A percentile compares a stretch with the other conserved stretches of the same genome.
These are phyloP conservation scores for Termitomyces sp. DNA, from an alignment of 768 basidiomycete species.

Conservation along the genomic window DNA sequence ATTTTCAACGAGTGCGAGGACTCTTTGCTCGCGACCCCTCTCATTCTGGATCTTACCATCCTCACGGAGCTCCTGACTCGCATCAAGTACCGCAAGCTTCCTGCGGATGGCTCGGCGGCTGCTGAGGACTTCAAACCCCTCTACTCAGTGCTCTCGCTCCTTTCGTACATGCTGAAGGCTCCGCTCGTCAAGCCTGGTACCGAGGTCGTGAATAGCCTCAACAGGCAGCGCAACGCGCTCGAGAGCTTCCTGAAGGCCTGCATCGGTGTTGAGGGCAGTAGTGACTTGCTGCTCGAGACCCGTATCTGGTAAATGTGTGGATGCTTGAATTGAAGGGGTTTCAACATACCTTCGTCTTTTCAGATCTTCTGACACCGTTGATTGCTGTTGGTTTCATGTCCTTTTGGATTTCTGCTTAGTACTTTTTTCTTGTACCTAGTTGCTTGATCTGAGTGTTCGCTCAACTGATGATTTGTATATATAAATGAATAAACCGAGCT, in stretches of 20 bases:
- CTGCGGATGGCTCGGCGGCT: conserved; percentile 18
- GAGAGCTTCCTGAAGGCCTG: conserved; percentile 94
- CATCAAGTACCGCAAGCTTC: conserved; percentile 72
- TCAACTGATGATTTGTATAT: not conserved
- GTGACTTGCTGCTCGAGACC: conserved; percentile 81
- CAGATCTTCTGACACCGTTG: too few relatives aligned
- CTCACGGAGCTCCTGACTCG: conserved; percentile 93
- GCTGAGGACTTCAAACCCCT: conserved; percentile 71
- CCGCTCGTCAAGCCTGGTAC: conserved; percentile 94
- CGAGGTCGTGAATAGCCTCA: conserved; percentile 92
- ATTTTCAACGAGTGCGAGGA: conserved; percentile 99
- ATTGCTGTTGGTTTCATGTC: too few relatives aligned
- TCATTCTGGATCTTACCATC: conserved; percentile 92
- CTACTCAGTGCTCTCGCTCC: conserved; percentile 87
- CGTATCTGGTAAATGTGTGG: conserved; percentile 69
- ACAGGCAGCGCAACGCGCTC: conserved; percentile 91
- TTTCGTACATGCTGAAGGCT: conserved; percentile 97
- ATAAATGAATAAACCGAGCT: too few relatives aligned
- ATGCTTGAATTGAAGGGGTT: not conserved
- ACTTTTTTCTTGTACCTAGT: not conserved
- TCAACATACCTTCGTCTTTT: not conserved
- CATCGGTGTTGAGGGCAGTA: conserved; percentile 76
- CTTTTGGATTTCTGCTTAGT: not conserved
- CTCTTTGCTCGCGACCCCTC: conserved; percentile 90
- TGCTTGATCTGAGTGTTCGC: not conserved